Evolutionary conservation across 352 stramenopile species (phyloP).

Genomic region (Sclerospora graminicola): DNA sequence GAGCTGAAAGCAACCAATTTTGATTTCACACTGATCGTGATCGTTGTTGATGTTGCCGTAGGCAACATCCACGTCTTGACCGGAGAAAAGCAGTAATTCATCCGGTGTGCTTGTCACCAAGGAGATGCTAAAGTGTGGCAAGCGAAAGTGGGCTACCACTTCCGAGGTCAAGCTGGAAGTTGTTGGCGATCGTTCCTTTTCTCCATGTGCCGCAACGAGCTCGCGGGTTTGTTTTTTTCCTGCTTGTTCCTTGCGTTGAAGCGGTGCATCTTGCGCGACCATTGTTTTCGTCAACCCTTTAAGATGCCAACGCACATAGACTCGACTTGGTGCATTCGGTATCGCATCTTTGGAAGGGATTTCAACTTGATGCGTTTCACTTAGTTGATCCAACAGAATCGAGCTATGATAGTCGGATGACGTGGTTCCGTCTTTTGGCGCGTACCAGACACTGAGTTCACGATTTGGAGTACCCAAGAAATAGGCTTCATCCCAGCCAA

Average conservation of each 20-base stretch:
- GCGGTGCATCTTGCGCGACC: slow-evolving; percentile 54
- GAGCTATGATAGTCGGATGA: slow-evolving; percentile 33
- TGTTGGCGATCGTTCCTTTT: slow-evolving; percentile 3
- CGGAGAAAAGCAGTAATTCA: slow-evolving; percentile 65
- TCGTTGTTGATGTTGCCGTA: slow-evolving; percentile 59
- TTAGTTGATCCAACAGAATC: slow-evolving; percentile 63
- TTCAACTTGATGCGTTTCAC: slow-evolving; percentile 52
- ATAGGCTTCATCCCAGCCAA: slow-evolving; percentile 82
- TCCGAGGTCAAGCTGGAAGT: slow-evolving; percentile 33
- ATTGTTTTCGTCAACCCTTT: slow-evolving; percentile 78
- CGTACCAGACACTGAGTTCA: slow-evolving; percentile 50
- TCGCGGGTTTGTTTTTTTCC: slow-evolving; percentile 59
- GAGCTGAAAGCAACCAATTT: slow-evolving; percentile 72
- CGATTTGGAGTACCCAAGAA: slow-evolving; percentile 61
- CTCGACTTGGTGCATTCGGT: slow-evolving; percentile 17
- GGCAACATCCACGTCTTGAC: slow-evolving; percentile 50
- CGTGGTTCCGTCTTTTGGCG: slow-evolving; percentile 23
- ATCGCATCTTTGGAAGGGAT: slow-evolving; percentile 28
- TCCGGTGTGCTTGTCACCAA: slow-evolving; percentile 65
- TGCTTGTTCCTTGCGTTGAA: slow-evolving; percentile 25
- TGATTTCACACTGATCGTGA: slow-evolving; percentile 76
- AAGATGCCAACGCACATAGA: slow-evolving; percentile 78
- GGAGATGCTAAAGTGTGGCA: slow-evolving; percentile 60
- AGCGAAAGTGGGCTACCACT: slow-evolving; percentile 39
- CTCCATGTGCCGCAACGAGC: slow-evolving; percentile 17